Evolutionary conservation across 768 basidiomycete genomes (phyloP), one percentile per base, ranked within the genome.

Genomic region (Leccinum pellstonianum): DNA sequence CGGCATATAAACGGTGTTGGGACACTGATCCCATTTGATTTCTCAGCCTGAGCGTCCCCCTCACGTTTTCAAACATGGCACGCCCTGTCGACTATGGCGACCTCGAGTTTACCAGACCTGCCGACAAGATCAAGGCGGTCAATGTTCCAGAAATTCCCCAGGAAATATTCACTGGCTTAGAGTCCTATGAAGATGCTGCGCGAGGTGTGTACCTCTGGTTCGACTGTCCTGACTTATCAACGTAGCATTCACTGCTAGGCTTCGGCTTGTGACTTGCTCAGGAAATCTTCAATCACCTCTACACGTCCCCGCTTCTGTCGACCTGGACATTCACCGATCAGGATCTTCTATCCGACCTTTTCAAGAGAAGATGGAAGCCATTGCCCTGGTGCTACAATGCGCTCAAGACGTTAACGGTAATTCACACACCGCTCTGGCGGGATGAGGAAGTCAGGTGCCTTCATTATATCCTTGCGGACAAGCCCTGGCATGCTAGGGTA

Each of bases 321-420:
- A 76, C 77, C 0, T 87, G 82, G 77, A 73, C 72, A n/a, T 97
- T 98, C 72, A 87, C 93, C 1, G 96, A 99, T 73, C 96, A 99
- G 73, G 96, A 99, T 66, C 81, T 97, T 33, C 83, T 98, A 33
- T 83, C 95, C 1, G 83, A 81, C 33, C 84, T 86, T 69, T 98
- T 96, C 78, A 74, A 80, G 57, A 89, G 88, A 17, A 85, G 74
- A 70, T 95, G 92, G 91, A 81, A 78, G 55, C 87, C 91, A 5
- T 74, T 96, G 43, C 83, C 87, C 1, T 97, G 91, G 86, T 86
- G 86, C 61, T 95, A 94, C 74, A 99, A 99, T 67, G 95, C 94
- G 0, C 79, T 98, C 62, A 95, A 93, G 76, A 91, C 95, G n/a
- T 73, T 93, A 65, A 81, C 89, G 49, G 68, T 78, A 33, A 79